Evolutionary conservation across 1,284 basidiomycete species (phyloP).

Genomic region (Tilletiaria anomala): DNA sequence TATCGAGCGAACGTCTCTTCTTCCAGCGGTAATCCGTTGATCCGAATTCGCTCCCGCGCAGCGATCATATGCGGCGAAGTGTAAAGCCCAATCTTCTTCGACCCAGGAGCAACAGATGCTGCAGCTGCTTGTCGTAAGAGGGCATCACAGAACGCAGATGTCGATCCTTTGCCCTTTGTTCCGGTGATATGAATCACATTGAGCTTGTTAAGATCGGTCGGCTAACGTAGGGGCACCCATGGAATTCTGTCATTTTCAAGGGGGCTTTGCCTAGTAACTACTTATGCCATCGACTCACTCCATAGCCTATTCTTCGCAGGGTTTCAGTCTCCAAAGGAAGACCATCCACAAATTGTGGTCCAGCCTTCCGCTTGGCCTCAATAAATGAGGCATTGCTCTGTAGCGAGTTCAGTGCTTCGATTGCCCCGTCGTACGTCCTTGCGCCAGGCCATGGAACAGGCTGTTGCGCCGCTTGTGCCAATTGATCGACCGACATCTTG

Average conservation of each 20-base stretch:
- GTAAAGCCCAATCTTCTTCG: conserved; percentile 57
- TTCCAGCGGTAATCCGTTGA: conserved; percentile 76
- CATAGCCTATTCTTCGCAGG: conserved; percentile 70
- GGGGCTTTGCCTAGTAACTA: background rate
- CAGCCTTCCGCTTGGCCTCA: conserved; percentile 65
- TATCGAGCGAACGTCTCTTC: conserved; percentile 76
- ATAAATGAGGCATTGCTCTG: conserved; percentile 87
- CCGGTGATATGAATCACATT: conserved; percentile 96
- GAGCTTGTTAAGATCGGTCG: conserved; percentile 65
- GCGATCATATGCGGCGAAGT: conserved; percentile 94
- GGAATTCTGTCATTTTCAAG: background rate
- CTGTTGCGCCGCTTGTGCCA: background rate
- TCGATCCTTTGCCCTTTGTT: conserved; percentile 97
- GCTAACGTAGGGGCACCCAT: no score
- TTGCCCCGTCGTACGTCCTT: conserved; percentile 51
- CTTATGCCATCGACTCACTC: conserved; percentile 40
- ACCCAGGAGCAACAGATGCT: conserved; percentile 43
- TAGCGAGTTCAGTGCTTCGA: conserved; percentile 73
- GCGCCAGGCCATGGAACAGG: conserved; percentile 1
- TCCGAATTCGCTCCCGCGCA: conserved; percentile 84
- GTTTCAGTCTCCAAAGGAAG: conserved; percentile 86
- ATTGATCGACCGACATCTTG: no score
- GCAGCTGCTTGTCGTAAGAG: conserved; percentile 39
- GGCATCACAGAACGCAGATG: conserved; percentile 60
- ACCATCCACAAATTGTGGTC: conserved; percentile 54